These are phyloP conservation scores for Pseudocercospora musae DNA, from an alignment of 2,329 filamentous ascomycete genomes.

Conservation along the genomic window DNA sequence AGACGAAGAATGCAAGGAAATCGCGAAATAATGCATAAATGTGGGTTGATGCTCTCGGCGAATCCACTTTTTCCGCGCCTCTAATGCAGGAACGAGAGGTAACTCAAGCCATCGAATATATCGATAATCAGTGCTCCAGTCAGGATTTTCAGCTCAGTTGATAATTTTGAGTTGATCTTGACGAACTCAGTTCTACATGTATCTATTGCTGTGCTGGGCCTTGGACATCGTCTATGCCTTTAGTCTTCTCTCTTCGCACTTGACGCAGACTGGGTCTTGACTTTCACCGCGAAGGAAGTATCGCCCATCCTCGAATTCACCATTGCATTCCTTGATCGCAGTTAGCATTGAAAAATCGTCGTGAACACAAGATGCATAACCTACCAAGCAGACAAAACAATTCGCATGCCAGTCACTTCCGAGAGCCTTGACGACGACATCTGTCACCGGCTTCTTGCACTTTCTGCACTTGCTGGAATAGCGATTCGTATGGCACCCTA, in stretches of 20 bases:
- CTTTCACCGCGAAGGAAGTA: conserved; percentile 61
- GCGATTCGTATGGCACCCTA: conserved; percentile 85
- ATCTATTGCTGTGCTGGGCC: not conserved
- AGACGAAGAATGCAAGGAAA: not conserved
- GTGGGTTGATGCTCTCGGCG: too few species aligned
- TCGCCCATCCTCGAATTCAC: conserved; percentile 58
- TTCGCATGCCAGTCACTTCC: conserved; percentile 90
- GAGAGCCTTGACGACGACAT: conserved; percentile 83
- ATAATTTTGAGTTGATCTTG: not conserved
- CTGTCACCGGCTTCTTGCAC: conserved; percentile 80
- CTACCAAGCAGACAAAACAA: conserved; percentile 77
- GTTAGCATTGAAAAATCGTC: conserved; percentile 1
- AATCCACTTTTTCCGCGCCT: too few species aligned
- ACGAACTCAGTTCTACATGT: not conserved
- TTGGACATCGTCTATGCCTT: conserved; percentile 45
- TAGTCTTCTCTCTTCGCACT: conserved; percentile 59
- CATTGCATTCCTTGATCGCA: conserved; percentile 54
- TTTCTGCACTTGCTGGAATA: conserved; percentile 86
- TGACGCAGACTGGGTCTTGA: conserved; percentile 59
- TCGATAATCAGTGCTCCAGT: too few species aligned
- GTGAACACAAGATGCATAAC: conserved; percentile 14
- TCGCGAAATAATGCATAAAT: not conserved
- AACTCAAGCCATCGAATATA: too few species aligned
- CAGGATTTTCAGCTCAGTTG: not conserved
- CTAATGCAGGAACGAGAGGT: not conserved